Evolutionary conservation across 2,329 filamentous ascomycete species (phyloP).

Genomic region (Aplosporella prunicola): DNA sequence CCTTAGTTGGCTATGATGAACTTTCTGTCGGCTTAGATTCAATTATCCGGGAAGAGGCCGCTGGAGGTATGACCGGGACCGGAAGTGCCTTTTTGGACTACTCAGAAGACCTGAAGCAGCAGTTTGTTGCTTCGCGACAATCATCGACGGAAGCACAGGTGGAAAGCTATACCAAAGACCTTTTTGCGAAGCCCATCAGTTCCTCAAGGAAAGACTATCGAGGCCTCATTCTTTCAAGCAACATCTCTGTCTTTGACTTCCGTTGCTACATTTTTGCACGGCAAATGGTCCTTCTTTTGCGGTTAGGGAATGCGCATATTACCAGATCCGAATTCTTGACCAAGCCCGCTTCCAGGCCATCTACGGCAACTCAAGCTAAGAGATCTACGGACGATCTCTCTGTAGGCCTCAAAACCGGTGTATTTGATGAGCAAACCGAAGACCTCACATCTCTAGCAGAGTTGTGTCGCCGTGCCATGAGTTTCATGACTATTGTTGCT

Average conservation of each 20-base stretch:
- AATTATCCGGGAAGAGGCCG: slow-evolving; percentile 64
- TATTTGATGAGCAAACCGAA: slow-evolving; percentile 49
- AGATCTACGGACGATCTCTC: slow-evolving; percentile 24
- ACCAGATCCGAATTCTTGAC: slow-evolving; percentile 26
- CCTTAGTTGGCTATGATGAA: slow-evolving; percentile 89
- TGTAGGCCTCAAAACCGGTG: slow-evolving; percentile 19
- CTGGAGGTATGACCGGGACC: slow-evolving; percentile 52
- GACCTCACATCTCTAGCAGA: slow-evolving; percentile 75
- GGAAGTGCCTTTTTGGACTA: slow-evolving; percentile 62
- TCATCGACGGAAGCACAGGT: slow-evolving; percentile 15
- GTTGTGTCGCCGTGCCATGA: slow-evolving; percentile 69
- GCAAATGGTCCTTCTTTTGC: slow-evolving; percentile 71
- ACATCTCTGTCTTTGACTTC: slow-evolving; percentile 95
- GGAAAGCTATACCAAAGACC: slow-evolving; percentile 10
- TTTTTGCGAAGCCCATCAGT: slow-evolving; percentile 28
- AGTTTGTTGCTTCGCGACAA: slow-evolving; percentile 21
- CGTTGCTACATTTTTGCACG: slow-evolving; percentile 86
- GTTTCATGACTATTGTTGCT: slow-evolving; percentile 74
- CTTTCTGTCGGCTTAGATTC: slow-evolving; percentile 78
- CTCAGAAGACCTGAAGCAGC: slow-evolving; percentile 62
- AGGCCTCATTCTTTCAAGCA: slow-evolving; percentile 84
- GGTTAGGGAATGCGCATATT: slow-evolving; percentile 59
- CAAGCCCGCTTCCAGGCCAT: slow-evolving; percentile 15
- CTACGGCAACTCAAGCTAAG: slow-evolving; percentile 14
- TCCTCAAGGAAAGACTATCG: slow-evolving; percentile 64